Evolutionary conservation across 306 rosid genomes (phyloP).

Genomic region (Spatholobus suberectus): DNA sequence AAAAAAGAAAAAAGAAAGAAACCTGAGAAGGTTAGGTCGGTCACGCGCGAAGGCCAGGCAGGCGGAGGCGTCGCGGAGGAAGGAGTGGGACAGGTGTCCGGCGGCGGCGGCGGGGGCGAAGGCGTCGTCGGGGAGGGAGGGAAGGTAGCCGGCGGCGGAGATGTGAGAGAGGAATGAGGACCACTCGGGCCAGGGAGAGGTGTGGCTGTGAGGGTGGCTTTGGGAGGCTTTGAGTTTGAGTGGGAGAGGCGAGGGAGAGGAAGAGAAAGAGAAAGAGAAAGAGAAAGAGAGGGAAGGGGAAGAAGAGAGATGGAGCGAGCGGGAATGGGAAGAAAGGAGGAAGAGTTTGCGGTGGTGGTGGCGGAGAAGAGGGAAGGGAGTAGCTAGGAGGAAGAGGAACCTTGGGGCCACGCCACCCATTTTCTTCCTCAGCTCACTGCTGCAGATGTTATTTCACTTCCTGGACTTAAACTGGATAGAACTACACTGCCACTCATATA

Average conservation of each 20-base stretch:
- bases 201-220: slow-evolving; percentile 46
- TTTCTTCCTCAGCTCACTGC: not conserved
- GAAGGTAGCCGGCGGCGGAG: slow-evolving; percentile 56
- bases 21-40: slow-evolving; percentile 70
- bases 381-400: slow-evolving; percentile 63
- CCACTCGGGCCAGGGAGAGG: slow-evolving; percentile 72
- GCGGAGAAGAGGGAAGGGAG: slow-evolving; percentile 53
- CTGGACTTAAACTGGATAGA: too few relatives aligned
- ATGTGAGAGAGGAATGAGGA: slow-evolving; percentile 57
- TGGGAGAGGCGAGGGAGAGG: slow-evolving; percentile 24
- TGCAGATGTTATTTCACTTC: not conserved
- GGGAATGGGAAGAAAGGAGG: slow-evolving; percentile 38
- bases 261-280: slow-evolving; percentile 6
- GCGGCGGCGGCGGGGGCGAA: not conserved
- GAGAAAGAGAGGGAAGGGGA: not conserved
- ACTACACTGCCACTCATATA: too few relatives aligned
- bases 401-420: slow-evolving; percentile 77
- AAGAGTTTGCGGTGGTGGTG: slow-evolving; percentile 54
- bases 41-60: slow-evolving; percentile 72
- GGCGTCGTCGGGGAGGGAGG: not conserved
- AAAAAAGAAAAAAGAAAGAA: not conserved
- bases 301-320: slow-evolving; percentile 11
- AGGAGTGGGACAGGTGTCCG: slow-evolving; percentile 18
- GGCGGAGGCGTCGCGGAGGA: slow-evolving; percentile 55
- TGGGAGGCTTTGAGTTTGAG: slow-evolving; percentile 47